phyloP scores from a whole-genome alignment of 2,329 filamentous ascomycete species.

The Pleurostoma richardsiae region DNA sequence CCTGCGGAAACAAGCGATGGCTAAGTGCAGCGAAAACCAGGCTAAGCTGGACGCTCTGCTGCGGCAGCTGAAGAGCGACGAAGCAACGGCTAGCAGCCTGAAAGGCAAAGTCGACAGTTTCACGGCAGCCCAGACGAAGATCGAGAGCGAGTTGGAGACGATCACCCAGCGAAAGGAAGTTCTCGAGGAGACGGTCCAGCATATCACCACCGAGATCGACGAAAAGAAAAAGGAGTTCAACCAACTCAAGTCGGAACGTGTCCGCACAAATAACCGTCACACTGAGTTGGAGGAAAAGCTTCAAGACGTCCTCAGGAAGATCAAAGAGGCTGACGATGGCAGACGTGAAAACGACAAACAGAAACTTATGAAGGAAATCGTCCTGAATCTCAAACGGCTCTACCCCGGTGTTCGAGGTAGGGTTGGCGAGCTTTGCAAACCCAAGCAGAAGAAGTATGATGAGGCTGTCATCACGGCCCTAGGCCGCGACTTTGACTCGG shows the following conservation, averaged over 20 bases:
- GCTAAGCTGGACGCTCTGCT: slow-evolving; percentile 80
- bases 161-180: slow-evolving; percentile 64
- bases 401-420: slow-evolving; percentile 89
- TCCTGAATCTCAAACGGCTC: slow-evolving; percentile 81
- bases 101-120: slow-evolving; percentile 81
- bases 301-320: slow-evolving; percentile 70
- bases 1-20: slow-evolving; percentile 78
- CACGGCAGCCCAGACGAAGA: slow-evolving; percentile 66
- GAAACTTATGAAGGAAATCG: slow-evolving; percentile 71
- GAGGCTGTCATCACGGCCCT: slow-evolving; percentile 90
- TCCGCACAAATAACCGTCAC: slow-evolving; percentile 73
- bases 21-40: slow-evolving; percentile 75
- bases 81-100: slow-evolving; percentile 83
- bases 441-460: slow-evolving; percentile 95
- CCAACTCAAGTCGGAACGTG: slow-evolving; percentile 74
- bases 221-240: slow-evolving; percentile 89
- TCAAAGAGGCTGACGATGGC: slow-evolving; percentile 81
- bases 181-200: slow-evolving; percentile 57
- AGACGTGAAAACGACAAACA: slow-evolving; percentile 83
- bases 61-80: slow-evolving; percentile 85
- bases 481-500: slow-evolving; percentile 87
- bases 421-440: slow-evolving; percentile 86
- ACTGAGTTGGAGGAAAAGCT: slow-evolving; percentile 92
- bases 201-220: slow-evolving; percentile 73
- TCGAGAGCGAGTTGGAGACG: slow-evolving; percentile 65